phyloP scores from a whole-genome alignment of 169 alveolate species.

The Amoebophrya sp. region DNA sequence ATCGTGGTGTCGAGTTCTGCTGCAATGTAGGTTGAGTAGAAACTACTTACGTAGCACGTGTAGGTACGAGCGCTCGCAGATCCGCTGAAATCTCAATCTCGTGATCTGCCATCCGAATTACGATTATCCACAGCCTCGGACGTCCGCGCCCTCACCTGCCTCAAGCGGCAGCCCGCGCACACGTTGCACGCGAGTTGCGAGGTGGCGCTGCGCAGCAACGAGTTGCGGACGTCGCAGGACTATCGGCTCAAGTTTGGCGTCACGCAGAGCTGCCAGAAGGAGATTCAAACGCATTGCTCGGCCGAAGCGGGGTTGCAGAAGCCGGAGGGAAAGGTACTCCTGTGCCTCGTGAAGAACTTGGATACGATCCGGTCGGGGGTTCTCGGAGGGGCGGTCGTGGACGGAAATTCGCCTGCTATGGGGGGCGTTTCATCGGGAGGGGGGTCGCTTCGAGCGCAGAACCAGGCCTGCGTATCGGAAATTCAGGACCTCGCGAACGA shows the following conservation, averaged over 20 bases:
- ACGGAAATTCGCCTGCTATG: neutral
- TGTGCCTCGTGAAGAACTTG: neutral
- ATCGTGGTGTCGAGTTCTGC: neutral
- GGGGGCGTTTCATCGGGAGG: neutral
- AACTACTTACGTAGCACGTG: neutral
- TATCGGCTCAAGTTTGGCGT: neutral
- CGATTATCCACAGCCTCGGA: too few relatives aligned
- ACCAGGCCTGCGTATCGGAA: neutral
- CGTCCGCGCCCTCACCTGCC: neutral
- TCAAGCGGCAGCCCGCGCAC: neutral
- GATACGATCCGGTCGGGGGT: neutral
- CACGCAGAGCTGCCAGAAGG: neutral
- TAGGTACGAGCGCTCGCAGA: neutral
- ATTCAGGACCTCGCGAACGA: neutral
- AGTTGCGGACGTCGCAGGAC: neutral
- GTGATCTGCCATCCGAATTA: neutral
- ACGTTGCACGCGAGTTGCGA: neutral
- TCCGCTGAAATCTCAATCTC: neutral
- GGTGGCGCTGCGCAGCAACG: neutral
- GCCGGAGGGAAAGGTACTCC: neutral
- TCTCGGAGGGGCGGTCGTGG: too few relatives aligned
- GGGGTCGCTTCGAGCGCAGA: neutral
- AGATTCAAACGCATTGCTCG: neutral
- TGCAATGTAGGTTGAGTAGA: neutral
- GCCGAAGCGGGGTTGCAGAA: neutral